Evolutionary conservation across 768 basidiomycete genomes (phyloP).

Genomic region (Gymnopilus dilepis): DNA sequence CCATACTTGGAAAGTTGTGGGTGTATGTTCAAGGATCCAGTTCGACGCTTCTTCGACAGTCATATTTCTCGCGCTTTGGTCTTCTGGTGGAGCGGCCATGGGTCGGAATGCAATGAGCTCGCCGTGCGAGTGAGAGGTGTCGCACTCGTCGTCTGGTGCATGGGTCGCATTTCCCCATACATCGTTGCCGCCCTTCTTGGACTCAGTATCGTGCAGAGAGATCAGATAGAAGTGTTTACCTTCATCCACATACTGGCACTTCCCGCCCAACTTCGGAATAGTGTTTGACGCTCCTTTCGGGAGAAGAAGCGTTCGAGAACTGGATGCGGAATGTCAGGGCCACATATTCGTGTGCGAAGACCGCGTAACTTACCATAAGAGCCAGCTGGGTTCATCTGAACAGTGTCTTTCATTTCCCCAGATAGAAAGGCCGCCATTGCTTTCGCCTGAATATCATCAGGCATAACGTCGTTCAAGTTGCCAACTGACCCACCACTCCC

Average conservation of each 20-base stretch:
- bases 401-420: conserved; percentile 95
- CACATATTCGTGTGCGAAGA: background rate
- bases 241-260: conserved; percentile 95
- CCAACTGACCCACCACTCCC: conserved; percentile 67
- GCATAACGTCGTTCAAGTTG: background rate
- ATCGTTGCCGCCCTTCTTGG: conserved; percentile 70
- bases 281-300: conserved; percentile 80
- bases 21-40: conserved; percentile 87
- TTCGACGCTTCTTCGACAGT: conserved; percentile 74
- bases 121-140: conserved; percentile 70
- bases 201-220: background rate
- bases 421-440: conserved; percentile 95
- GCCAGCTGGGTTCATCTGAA: conserved; percentile 82
- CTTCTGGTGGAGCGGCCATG: conserved; percentile 24
- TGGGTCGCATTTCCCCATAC: conserved; percentile 80
- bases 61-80: conserved; percentile 61
- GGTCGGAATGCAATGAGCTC: conserved; percentile 82
- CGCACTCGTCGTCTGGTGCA: conserved; percentile 79
- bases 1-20: conserved; percentile 76
- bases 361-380: conserved; percentile 59
- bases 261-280: conserved; percentile 96
- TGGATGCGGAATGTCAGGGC: conserved; percentile 30
- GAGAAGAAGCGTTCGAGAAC: conserved; percentile 92
- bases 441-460: conserved; percentile 62
- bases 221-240: conserved; percentile 40